Base-by-base conservation (phyloP, 1,284 basidiomycete genomes). In the Puccinia coronata region DNA sequence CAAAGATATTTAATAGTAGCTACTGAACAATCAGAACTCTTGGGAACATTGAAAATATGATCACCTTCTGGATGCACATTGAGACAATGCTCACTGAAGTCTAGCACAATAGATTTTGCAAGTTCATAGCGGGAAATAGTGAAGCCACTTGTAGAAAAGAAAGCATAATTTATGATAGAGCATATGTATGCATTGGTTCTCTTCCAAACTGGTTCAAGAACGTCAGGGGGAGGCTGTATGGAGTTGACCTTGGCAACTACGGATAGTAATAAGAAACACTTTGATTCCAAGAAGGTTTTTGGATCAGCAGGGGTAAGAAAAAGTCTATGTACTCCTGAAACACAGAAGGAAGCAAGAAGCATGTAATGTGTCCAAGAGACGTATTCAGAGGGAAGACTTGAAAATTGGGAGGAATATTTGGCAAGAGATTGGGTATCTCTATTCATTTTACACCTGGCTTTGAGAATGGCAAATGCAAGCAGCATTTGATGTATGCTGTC, bases 141-240 rank as follows among this genome's bases (percentile, higher is more conserved):
- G 49, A 51, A 53, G 2, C 11, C 43, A 16, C 6, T 5, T 18
- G 67, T 23, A 51, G 67, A 47, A 51, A 70, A 70, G 31, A 70
- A 70, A 49, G 9, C 2, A 31, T 5, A 5, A 18, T 31, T 51
- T 12, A 70, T 49, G 11, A 70, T 31, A 31, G 67, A 70, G 28
- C 43, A 70, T 9, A 70, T 70, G 28, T 49, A 70, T 1, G 43
- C 47, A 51, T 70, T 70, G 25, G 67, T 70, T 70, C 67, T 47
- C 43, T 70, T 49, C 67, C 67, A 70, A 51, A 70, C 67, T 11
- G 67, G 67, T 20, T 70, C 67, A 28, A 51, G 2, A 70, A 34
- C 14, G 20, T 20, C 43, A 31, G 41, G 16, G 8, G 67, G 28
- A 5, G 67, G 67, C 67, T 70, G 20, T 11, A 70, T 4, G 1